These are phyloP conservation scores for Xylaria sp. DNA, from an alignment of 2,329 filamentous ascomycete genomes.

Conservation along the genomic window DNA sequence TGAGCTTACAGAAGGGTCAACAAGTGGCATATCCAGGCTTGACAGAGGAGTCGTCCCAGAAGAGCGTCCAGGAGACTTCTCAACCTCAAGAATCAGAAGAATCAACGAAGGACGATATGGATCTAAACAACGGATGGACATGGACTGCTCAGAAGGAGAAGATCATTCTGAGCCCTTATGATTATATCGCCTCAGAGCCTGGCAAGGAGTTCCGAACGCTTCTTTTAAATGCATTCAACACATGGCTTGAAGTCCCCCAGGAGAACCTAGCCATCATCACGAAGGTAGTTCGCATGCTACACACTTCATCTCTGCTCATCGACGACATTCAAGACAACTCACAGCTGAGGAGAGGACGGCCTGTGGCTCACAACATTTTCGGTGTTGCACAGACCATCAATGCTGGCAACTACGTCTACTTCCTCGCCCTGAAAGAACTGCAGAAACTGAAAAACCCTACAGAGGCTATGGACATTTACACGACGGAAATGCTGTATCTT, in stretches of 20 bases:
- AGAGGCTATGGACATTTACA: slow-evolving; percentile 75
- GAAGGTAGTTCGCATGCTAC: slow-evolving; percentile 83
- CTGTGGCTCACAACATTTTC: slow-evolving; percentile 87
- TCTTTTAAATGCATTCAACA: slow-evolving; percentile 83
- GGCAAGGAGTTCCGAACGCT: slow-evolving; percentile 87
- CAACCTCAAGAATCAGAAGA: slow-evolving; percentile 56
- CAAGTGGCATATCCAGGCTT: slow-evolving; percentile 17
- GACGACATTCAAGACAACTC: slow-evolving; percentile 91
- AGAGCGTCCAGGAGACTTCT: slow-evolving; percentile 19
- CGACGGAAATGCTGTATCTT: slow-evolving; percentile 84
- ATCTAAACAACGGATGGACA: slow-evolving; percentile 60
- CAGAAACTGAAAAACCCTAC: slow-evolving; percentile 74
- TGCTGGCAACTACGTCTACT: slow-evolving; percentile 90
- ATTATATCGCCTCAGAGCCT: slow-evolving; percentile 82
- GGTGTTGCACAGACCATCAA: slow-evolving; percentile 91
- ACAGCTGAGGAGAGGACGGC: slow-evolving; percentile 78
- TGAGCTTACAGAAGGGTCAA: slow-evolving; percentile 25
- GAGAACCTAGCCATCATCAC: slow-evolving; percentile 79
- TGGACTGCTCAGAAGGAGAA: slow-evolving; percentile 83
- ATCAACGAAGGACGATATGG: slow-evolving; percentile 65
- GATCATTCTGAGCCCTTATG: slow-evolving; percentile 81
- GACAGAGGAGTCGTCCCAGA: slow-evolving; percentile 22
- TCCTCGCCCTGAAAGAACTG: slow-evolving; percentile 80
- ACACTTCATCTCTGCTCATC: slow-evolving; percentile 84
- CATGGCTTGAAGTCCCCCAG: slow-evolving; percentile 79